Percentiles rank a stretch among this genome's conserved stretches.
Conservation (phyloP, 805 yeast species). For the Ogataea polymorpha region DNA sequence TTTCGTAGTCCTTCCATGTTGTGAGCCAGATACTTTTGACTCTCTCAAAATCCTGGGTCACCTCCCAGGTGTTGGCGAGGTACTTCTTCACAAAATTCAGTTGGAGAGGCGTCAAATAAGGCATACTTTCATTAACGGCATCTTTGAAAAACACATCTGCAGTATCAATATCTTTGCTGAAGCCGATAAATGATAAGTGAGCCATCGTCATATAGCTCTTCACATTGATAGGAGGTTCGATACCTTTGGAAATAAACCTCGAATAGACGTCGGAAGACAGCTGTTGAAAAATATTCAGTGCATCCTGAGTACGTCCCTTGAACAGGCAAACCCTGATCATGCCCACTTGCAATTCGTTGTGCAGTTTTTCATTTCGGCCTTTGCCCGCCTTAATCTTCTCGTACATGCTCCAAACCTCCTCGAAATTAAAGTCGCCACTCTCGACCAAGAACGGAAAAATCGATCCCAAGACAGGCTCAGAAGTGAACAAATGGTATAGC, state of each 20-base stretch:
- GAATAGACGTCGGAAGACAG: constrained; percentile 51
- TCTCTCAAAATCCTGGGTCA: constrained; percentile 54
- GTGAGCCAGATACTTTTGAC: constrained; percentile 62
- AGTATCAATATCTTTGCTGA: constrained; percentile 65
- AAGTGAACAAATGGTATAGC: constrained; percentile 46
- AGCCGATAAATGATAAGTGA: constrained; percentile 76
- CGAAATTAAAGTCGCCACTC: constrained; percentile 55
- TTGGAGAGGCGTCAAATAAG: constrained; percentile 67
- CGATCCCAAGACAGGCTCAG: constrained; percentile 65
- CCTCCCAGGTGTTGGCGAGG: constrained; percentile 56
- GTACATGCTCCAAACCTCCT: constrained; percentile 57
- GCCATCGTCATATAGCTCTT: constrained; percentile 62
- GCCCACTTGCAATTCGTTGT: constrained; percentile 57
- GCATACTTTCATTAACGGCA: constrained; percentile 67
- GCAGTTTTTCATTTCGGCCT: constrained; percentile 29
- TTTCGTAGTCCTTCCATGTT: constrained; percentile 56
- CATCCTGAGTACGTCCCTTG: constrained; percentile 62
- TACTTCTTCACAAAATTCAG: constrained; percentile 70
- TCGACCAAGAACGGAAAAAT: constrained; percentile 65
- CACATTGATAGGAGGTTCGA: constrained; percentile 38
- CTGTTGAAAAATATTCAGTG: constrained; percentile 59
- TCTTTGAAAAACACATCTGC: constrained; percentile 74
- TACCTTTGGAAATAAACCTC: constrained; percentile 27
- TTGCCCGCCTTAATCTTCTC: constrained; percentile 37
- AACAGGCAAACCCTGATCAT: constrained; percentile 71